Evolutionary conservation across 208 protist genomes (phyloP), one percentile per base, ranked within the genome.

Genomic region (Borovskyia barvae): DNA sequence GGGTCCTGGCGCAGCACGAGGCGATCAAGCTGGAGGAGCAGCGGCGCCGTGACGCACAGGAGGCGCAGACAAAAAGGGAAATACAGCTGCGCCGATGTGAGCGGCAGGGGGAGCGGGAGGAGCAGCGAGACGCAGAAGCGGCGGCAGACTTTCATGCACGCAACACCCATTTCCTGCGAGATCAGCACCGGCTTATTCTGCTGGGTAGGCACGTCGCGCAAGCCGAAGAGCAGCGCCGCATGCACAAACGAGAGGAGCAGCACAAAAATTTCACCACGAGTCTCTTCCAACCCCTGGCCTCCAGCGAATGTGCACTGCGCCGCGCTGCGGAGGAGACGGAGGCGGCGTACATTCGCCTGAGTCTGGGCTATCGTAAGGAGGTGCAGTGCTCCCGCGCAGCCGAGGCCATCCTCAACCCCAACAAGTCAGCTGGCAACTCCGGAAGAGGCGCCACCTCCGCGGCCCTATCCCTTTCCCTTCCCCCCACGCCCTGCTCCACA

Each of bases 291-390:
- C 24, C 26, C 22, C 9, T 25, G 25, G 46, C 36, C 4, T 45
- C 62, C 37, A 69, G 29, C 5, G 53, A 68, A 36, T 45, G n/a
- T 0, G 37, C 40, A 22, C 36, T 69, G 62, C 62, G 62, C 33
- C 14, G 55, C 12, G 37, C 43, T 11, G 62, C 62, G n/a, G 17
- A 41, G 30, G 25, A 8, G 35, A 69, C 53, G 20, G 62, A 69
- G 37, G 62, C 59, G 24, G 46, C 53, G 19, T 69, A 69, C 46
- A 53, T 69, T 42, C 62, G 48, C 42, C 52, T 69, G 20, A 69
- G 62, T 14, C 52, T 69, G 8, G 43, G 53, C 15, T 69, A 69
- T 30, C 62, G 53, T 36, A 69, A 55, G 17, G 45, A 54, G 28
- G 62, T 53, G 9, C 53, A 56, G 6, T 53, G 62, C 46, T 69